Conservation (phyloP, 2,329 filamentous ascomycete species). For the Epichloe hybrida region DNA sequence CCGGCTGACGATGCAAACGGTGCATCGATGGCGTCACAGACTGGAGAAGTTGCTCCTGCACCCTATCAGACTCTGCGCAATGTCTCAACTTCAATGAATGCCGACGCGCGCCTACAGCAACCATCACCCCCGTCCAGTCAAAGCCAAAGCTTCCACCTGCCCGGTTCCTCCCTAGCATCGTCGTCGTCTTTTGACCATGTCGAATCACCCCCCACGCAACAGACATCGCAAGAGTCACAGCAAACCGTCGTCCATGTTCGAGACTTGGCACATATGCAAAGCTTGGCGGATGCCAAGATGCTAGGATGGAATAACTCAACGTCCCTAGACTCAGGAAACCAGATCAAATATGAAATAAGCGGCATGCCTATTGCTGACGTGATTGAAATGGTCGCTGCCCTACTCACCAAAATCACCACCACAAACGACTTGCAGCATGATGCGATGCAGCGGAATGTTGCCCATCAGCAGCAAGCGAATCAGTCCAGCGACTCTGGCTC, state of each 20-base stretch:
- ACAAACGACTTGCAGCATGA: constrained; percentile 94
- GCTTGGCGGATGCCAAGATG: constrained; percentile 67
- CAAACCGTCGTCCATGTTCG: constrained; percentile 61
- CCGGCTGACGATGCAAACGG: constrained; percentile 27
- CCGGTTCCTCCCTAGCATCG: not conserved
- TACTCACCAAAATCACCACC: constrained; percentile 92
- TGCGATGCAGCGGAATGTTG: constrained; percentile 60
- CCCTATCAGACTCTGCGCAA: constrained; percentile 2
- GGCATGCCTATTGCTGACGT: constrained; percentile 94
- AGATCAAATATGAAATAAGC: constrained; percentile 80
- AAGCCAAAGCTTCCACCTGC: constrained; percentile 20
- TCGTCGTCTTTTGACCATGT: not conserved
- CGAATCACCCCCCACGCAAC: not conserved
- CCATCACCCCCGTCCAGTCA: constrained; percentile 25
- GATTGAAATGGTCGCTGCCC: constrained; percentile 96
- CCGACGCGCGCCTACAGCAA: constrained; percentile 14
- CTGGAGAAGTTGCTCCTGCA: constrained; percentile 16
- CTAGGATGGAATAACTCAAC: constrained; percentile 37
- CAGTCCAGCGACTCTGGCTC: constrained; percentile 37
- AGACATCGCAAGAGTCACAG: constrained; percentile 14
- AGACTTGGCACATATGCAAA: constrained; percentile 83
- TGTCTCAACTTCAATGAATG: constrained; percentile 9
- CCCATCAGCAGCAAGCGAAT: constrained; percentile 43
- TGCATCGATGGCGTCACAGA: constrained; percentile 35
- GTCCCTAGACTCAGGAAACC: constrained; percentile 33